Conservation (phyloP, 129 eudicot species). For the Mikania micrantha region DNA sequence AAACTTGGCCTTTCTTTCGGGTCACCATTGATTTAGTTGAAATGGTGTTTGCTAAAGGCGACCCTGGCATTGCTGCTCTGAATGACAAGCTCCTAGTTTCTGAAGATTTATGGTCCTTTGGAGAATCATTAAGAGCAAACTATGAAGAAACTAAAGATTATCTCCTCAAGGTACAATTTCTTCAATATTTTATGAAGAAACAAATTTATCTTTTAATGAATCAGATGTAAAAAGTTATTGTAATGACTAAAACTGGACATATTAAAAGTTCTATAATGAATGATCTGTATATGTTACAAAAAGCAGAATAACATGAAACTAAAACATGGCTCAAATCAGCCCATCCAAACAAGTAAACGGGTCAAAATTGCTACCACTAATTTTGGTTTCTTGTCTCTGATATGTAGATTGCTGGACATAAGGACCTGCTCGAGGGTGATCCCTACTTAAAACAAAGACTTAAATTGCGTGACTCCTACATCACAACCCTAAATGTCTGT, state of each 20-base stretch:
- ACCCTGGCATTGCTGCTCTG: constrained; percentile 84
- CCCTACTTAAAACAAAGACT: constrained; percentile 90
- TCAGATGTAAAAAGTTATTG: background rate
- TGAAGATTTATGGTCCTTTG: constrained; percentile 74
- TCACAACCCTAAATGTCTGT: constrained; percentile 75
- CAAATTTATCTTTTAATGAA: background rate
- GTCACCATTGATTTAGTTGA: constrained; percentile 95
- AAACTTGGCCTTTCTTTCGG: constrained; percentile 94
- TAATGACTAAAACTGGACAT: background rate
- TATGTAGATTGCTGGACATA: constrained; percentile 88
- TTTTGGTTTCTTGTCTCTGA: background rate
- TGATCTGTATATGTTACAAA: background rate
- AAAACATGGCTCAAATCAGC: background rate
- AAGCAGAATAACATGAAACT: too few relatives aligned
- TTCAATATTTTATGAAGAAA: too few relatives aligned
- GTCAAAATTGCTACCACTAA: background rate
- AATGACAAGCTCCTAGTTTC: constrained; percentile 95
- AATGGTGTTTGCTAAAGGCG: constrained; percentile 99
- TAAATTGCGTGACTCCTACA: constrained; percentile 78
- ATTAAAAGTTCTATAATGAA: background rate
- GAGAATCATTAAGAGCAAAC: constrained; percentile 59
- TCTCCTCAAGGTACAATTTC: constrained; percentile 69
- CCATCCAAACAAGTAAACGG: background rate
- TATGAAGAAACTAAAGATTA: constrained; percentile 71
- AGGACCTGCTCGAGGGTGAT: constrained; percentile 82